Evolutionary conservation across 257 asterid species (phyloP), one percentile per base, ranked within the genome.

Genomic region (Solanum ossicruentum): DNA sequence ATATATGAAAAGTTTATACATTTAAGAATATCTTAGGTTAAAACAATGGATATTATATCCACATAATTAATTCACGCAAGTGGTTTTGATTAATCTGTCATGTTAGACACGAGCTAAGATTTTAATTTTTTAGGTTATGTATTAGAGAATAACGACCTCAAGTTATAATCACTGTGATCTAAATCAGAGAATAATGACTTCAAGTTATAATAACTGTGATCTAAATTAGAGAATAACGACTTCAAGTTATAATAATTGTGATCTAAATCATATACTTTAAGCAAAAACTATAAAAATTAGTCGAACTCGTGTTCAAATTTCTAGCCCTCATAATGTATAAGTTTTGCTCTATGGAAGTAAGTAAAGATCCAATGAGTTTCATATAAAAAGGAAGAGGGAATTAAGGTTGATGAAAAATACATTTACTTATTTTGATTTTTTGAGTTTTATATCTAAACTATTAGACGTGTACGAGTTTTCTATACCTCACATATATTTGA

Each of bases 391-490:
- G 6, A 20, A 58, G 28, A 58, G 28, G 10, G n/a, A n/a, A 5
- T 36, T 32, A 58, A 6, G 13, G 13, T n/a, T 13, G 41, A 36
- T 36, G 41, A 36, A 58, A 58, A 58, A 58, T 26, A 58, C 3
- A 58, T 0, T 13, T 20, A 58, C 3, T 1, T 58, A 58, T 1
- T 58, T 58, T 20, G 1, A 58, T 20, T 58, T 20, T 58, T 58
- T 20, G 26, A 57, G 0, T 20, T 57, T 57, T 57, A 57, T 57
- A 8, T 1, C 1, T 58, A 2, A 58, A 58, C 28, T 58, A 58
- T 58, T 0, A 0, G 0, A 0, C n/a, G 66, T 58, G 13, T 4
- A 3, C 41, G 6, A 58, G 1, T n/a, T 57, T 57, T 0, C 3
- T 32, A 32, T 32, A 32, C 36, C 36, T 32, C 36, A 32, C 36